Base-by-base conservation (phyloP, 257 asterid genomes). In the Solanum appendiculatum region DNA sequence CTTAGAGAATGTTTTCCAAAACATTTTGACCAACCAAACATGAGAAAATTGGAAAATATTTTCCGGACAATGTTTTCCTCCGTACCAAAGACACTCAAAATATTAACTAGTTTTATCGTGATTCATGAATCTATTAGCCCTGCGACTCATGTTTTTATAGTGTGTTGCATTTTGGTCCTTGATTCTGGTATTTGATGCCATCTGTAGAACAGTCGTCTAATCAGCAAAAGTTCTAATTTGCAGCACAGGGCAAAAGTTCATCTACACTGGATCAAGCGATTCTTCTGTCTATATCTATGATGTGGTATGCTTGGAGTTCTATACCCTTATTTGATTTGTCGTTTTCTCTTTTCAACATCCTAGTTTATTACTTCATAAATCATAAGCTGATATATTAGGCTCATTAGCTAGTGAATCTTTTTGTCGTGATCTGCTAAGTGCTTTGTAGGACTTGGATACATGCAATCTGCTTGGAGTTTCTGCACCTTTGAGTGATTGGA, bases 221-320 rank as follows among this genome's bases (percentile, higher is more conserved):
- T 73, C 66, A 73, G 68, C 2, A 36, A 23, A 86, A 9, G 15
- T 73, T 86, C 27, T 64, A 60, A 84, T 83, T 89, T 92, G 88
- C 98, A 96, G 99, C 95, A 97, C 99, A 1, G 99, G 96, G 58
- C 98, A 95, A 86, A 95, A 90, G 94, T 97, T 94, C 86, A 93
- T 97, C 85, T 97, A 95, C 91, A 93, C 99, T 8, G 99, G 99
- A 88, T 97, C 98, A 23, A 87, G 98, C 5, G 99, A 97, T 92
- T 87, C 93, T 56, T 90, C 89, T 18, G 94, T 95, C 27, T 93
- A 93, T 82, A 85, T 97, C 46, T 97, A 97, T 85, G 99, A 97
- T 63, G 93, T 92, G 98, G 99, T 97, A 94, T 15, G 95, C 88
- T 51, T 83, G 54, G 10, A 23, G 5, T 42, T 44, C 37, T 8